Evolutionary conservation across 768 basidiomycete species (phyloP).

Genomic region (Pisolithus sp.): DNA sequence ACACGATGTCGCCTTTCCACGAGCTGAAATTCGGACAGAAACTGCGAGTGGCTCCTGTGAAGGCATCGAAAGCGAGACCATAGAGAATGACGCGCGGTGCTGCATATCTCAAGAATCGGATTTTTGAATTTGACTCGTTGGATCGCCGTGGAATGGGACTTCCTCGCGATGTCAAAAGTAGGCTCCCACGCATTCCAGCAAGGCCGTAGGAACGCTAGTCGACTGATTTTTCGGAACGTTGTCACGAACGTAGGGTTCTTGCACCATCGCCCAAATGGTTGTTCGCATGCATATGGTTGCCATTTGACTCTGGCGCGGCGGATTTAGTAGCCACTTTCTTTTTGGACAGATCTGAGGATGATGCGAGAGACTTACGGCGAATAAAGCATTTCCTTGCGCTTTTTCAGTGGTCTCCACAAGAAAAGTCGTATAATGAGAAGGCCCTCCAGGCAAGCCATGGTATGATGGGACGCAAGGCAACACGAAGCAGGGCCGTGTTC

Average conservation of each 20-base stretch:
- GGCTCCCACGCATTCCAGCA: conserved; percentile 23
- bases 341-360: neutral
- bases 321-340: neutral
- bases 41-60: conserved; percentile 8
- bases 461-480: conserved; percentile 43
- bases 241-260: conserved; percentile 10
- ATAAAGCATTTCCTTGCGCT: conserved; percentile 8
- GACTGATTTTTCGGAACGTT: neutral
- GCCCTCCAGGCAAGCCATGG: conserved; percentile 40
- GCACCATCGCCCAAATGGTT: conserved; percentile 16
- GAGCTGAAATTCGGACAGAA: conserved; percentile 37
- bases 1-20: conserved; percentile 29
- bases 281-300: conserved; percentile 11
- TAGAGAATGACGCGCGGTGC: neutral
- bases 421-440: conserved; percentile 17
- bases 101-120: conserved; percentile 10
- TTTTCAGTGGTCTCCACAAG: conserved; percentile 12
- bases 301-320: conserved; percentile 10
- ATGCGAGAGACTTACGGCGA: conserved; percentile 14
- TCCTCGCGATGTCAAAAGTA: conserved; percentile 13
- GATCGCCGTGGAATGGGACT: conserved; percentile 8
- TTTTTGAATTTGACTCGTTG: conserved; percentile 10
- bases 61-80: conserved; percentile 3
- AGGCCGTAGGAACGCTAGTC: conserved; percentile 4
- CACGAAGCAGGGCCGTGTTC: conserved; percentile 35